Conservation (phyloP, 1,139 yeast genomes). For the Yamadazyma taylorii region DNA sequence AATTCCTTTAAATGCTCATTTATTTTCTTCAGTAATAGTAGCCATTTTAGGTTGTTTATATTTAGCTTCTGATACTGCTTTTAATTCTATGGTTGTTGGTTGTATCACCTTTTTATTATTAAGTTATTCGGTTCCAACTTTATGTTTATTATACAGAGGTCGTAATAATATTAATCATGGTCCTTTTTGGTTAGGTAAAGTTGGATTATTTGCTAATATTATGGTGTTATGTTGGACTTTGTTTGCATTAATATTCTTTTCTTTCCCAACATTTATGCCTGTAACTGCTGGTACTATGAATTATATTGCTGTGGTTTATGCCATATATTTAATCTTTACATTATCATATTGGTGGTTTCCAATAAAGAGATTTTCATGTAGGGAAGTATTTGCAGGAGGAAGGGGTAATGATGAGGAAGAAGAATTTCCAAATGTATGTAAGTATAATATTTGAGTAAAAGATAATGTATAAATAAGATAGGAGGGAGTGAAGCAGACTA, state of each 20-base stretch:
- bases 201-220: constrained; percentile 21
- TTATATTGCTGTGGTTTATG: constrained; percentile 44
- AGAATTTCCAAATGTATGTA: constrained; percentile 49
- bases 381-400: constrained; percentile 47
- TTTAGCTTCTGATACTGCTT: constrained; percentile 44
- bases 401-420: constrained; percentile 41
- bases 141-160: constrained; percentile 34
- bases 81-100: constrained; percentile 40
- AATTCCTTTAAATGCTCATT: constrained; percentile 37
- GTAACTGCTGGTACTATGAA: constrained; percentile 48
- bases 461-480: background rate
- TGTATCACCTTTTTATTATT: constrained; percentile 37
- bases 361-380: constrained; percentile 37
- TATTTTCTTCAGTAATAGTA: constrained; percentile 36
- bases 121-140: constrained; percentile 35
- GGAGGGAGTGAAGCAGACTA: too few species aligned
- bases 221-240: constrained; percentile 33
- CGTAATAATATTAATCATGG: constrained; percentile 38
- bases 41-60: constrained; percentile 42
- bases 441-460: constrained; percentile 20
- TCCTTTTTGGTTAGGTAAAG: constrained; percentile 50
- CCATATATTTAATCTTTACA: constrained; percentile 30
- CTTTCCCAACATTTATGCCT: constrained; percentile 47
- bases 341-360: constrained; percentile 42
- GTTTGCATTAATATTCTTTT: constrained; percentile 42